Conservation (phyloP, 1,139 yeast genomes). For the Pichia terricola region DNA sequence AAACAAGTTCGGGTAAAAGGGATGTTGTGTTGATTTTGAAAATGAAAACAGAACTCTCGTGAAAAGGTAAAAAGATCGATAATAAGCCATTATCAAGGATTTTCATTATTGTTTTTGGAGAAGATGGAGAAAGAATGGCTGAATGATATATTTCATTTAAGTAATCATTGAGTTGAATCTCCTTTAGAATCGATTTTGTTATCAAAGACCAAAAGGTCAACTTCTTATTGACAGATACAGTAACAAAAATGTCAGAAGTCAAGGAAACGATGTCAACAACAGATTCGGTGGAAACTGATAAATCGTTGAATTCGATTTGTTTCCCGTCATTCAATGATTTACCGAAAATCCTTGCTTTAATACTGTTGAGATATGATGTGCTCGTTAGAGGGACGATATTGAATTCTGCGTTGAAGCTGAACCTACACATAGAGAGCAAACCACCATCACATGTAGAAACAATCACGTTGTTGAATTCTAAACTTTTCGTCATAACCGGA, state of each 20-base stretch:
- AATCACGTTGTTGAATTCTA: slow-evolving; percentile 35
- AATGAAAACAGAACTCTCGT: slow-evolving; percentile 34
- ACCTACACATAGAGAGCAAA: slow-evolving; percentile 28
- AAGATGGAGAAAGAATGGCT: slow-evolving; percentile 12
- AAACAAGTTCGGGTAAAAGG: slow-evolving; percentile 2
- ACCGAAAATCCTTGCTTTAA: slow-evolving; percentile 21
- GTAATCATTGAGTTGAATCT: slow-evolving; percentile 24
- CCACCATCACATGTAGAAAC: slow-evolving; percentile 69
- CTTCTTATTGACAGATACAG: slow-evolving; percentile 38
- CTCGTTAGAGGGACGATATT: slow-evolving; percentile 48
- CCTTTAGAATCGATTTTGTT: slow-evolving; percentile 28
- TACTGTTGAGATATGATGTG: slow-evolving; percentile 39
- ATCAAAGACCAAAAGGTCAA: slow-evolving; percentile 49
- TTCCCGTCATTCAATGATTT: neutral
- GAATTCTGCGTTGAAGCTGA: slow-evolving; percentile 24
- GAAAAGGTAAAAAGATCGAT: slow-evolving; percentile 30
- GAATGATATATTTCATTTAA: slow-evolving; percentile 15
- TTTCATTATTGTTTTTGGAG: slow-evolving; percentile 14
- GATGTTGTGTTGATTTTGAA: slow-evolving; percentile 12
- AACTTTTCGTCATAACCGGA: slow-evolving; percentile 46
- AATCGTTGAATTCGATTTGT: slow-evolving; percentile 11
- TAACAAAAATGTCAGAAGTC: slow-evolving; percentile 21
- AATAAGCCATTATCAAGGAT: slow-evolving; percentile 9
- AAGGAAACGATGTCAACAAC: slow-evolving; percentile 21
- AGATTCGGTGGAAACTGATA: slow-evolving; percentile 24